A percentile compares a stretch with the other conserved stretches of the same genome.
Conservation (phyloP, 805 yeast species). For the Cyberlindnera suaveolens region DNA sequence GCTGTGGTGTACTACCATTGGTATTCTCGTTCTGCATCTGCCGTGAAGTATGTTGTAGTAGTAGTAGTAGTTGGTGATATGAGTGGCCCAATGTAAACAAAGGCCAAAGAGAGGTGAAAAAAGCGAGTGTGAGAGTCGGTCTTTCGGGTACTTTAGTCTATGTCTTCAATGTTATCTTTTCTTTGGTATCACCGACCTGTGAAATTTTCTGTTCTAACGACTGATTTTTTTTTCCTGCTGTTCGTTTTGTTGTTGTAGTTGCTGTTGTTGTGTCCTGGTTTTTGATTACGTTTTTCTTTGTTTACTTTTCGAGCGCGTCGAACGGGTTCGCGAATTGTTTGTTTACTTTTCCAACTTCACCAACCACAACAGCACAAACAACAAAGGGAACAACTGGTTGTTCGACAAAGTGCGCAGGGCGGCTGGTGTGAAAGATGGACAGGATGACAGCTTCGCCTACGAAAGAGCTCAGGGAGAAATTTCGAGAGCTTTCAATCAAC, state of each 20-base stretch:
- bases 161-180: not conserved
- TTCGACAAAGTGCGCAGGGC: not conserved
- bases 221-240: not conserved
- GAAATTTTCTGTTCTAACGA: not conserved
- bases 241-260: not conserved
- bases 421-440: too few relatives aligned
- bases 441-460: slow-evolving; percentile 11
- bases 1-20: not conserved
- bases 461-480: slow-evolving; percentile 10
- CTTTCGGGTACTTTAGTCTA: too few relatives aligned
- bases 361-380: not conserved
- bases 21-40: too few relatives aligned
- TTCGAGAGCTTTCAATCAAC: slow-evolving; percentile 8
- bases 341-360: too few relatives aligned
- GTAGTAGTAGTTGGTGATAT: too few relatives aligned
- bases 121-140: too few relatives aligned
- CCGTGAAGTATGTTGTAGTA: too few relatives aligned
- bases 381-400: not conserved
- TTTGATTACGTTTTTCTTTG: not conserved
- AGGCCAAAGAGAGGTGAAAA: too few relatives aligned
- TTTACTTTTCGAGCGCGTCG: not conserved
- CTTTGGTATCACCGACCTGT: not conserved
- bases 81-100: too few relatives aligned
- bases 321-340: not conserved
- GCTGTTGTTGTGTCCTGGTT: too few relatives aligned